Evolutionary conservation across 2,329 filamentous ascomycete species (phyloP), one percentile per base, ranked within the genome.

Genomic region (Fusarium sp.): DNA sequence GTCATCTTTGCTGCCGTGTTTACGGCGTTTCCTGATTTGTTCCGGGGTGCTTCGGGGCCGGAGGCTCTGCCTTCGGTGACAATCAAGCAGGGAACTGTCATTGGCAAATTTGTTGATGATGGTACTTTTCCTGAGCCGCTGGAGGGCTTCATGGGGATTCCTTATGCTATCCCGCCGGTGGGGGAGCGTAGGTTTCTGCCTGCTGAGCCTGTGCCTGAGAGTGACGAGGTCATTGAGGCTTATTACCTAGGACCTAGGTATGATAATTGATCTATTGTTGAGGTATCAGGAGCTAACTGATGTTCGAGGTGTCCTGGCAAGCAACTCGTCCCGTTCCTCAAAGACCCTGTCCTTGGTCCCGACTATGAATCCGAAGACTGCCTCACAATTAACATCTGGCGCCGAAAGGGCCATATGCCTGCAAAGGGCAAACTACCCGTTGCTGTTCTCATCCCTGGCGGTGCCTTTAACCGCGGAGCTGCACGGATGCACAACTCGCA

Each of bases 131-230:
- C 73, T 15, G 43, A 76, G n/a, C 75, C 77, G 1, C 56, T 81
- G 4, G 80, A 82, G 50, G 73, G 77, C 2, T 87, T 87, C 63
- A 78, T 85, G 46, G 83, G 84, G 1, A 81, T 87, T 41, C 83
- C 83, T 0, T 86, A 86, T 72, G 84, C 82, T 0, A 68, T 82
- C 9, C 80, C 83, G n/a, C 83, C 85, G 4, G 74, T 77, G 18
- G 83, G 81, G 3, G 74, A 84, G 8, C 77, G 78, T 4, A 76
- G 85, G 15, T 87, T 86, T 60, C 77, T 69, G 6, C 80, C 73
- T 10, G 76, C 82, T 3, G 76, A 74, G 41, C 62, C 73, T 15
- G 70, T 81, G 2, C 68, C 72, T 12, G 51, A 58, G 8, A 72
- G 75, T 9, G 76, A 79, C 40, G 72, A 68, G 18, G 73, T 69